Percentiles rank a stretch among this genome's conserved stretches.
Conservation (phyloP, 768 basidiomycete genomes). For the Tricholoma bakamatsutake region DNA sequence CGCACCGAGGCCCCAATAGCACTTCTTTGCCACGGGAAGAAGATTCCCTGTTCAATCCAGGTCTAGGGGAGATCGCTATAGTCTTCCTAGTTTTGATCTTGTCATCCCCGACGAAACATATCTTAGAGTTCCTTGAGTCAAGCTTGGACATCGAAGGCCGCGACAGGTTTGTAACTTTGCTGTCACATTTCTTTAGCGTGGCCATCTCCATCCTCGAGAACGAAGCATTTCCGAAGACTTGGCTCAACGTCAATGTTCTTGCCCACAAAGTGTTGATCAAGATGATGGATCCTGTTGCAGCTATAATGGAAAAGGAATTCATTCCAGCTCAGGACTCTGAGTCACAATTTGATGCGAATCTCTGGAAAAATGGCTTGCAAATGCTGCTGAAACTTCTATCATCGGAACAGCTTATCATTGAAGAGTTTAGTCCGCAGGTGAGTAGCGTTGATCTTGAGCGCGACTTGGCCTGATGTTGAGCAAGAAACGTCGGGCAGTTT, state of each 20-base stretch:
- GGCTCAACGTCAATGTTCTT: slow-evolving; percentile 89
- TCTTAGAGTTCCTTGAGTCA: slow-evolving; percentile 73
- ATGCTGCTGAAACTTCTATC: slow-evolving; percentile 83
- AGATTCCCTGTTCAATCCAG: slow-evolving; percentile 59
- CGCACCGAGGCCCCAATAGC: slow-evolving; percentile 36
- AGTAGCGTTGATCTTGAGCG: slow-evolving; percentile 9
- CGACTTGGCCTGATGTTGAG: slow-evolving; percentile 4
- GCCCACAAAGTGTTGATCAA: slow-evolving; percentile 86
- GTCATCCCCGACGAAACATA: slow-evolving; percentile 72
- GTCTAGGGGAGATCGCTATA: slow-evolving; percentile 79
- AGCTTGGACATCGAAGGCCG: slow-evolving; percentile 85
- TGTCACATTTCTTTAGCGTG: slow-evolving; percentile 78
- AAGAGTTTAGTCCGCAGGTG: slow-evolving; percentile 93
- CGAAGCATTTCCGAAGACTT: slow-evolving; percentile 83
- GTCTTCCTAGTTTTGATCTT: slow-evolving; percentile 79
- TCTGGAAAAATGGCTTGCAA: slow-evolving; percentile 80
- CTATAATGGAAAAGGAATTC: slow-evolving; percentile 74
- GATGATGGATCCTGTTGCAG: slow-evolving; percentile 77
- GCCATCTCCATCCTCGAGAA: slow-evolving; percentile 76
- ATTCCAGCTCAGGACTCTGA: slow-evolving; percentile 64
- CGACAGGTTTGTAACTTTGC: slow-evolving; percentile 64
- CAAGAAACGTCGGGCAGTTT: slow-evolving; percentile 91
- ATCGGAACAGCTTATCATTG: slow-evolving; percentile 88
- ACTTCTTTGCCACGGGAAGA: slow-evolving; percentile 37
- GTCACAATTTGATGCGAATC: slow-evolving; percentile 60